Evolutionary conservation across 371 early-diverging fungal genomes (phyloP).

Genomic region (Syncephalastrum racemosum): DNA sequence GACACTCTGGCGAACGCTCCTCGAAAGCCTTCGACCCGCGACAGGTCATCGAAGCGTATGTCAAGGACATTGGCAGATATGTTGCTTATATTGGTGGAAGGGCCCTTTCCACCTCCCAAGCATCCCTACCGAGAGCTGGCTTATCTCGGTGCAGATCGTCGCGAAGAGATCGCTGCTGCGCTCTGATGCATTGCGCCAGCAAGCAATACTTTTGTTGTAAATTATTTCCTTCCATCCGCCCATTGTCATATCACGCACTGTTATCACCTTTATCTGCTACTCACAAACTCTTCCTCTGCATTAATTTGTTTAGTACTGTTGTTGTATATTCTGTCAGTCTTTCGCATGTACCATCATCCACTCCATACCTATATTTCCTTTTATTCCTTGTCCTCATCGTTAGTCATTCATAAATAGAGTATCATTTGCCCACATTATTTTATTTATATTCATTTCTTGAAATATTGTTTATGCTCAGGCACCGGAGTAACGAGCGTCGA

Average conservation of each 20-base stretch:
- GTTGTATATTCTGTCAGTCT: slow-evolving; percentile 10
- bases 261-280: too few species aligned
- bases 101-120: slow-evolving; percentile 41
- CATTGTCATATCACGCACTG: too few species aligned
- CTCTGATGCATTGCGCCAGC: too few species aligned
- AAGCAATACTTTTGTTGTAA: too few species aligned
- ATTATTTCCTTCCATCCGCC: too few species aligned
- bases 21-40: too few species aligned
- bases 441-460: slow-evolving; percentile 11
- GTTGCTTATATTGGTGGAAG: slow-evolving; percentile 22
- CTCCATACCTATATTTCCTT: slow-evolving; percentile 6
- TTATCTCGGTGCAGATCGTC: slow-evolving; percentile 10
- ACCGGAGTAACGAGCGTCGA: slow-evolving; percentile 38
- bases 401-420: slow-evolving; percentile 4
- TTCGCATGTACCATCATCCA: slow-evolving; percentile 11
- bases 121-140: slow-evolving; percentile 27
- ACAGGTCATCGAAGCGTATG: slow-evolving; percentile 3
- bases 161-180: too few species aligned
- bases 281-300: too few species aligned
- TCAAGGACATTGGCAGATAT: slow-evolving; percentile 12
- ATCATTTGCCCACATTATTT: background rate
- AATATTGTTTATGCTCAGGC: slow-evolving; percentile 38
- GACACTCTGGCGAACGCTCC: too few species aligned
- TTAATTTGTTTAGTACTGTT: background rate
- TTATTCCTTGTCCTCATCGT: background rate